Conservation (phyloP, 2,329 filamentous ascomycete genomes). For the Magnaporthiopsis rhizophila region DNA sequence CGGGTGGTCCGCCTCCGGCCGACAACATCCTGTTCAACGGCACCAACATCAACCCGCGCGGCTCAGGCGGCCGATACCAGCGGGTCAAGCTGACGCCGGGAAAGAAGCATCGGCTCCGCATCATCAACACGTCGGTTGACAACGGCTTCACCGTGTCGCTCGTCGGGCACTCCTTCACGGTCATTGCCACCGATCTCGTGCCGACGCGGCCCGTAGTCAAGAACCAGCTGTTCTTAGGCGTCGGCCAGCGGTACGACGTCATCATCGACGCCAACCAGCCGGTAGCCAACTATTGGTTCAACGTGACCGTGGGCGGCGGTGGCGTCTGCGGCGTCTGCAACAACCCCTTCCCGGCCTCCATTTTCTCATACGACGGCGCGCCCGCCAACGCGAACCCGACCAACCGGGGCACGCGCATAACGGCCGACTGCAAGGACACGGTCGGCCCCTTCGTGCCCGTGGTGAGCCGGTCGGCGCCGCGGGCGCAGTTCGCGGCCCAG, state of each 20-base stretch:
- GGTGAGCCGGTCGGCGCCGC: constrained; percentile 14
- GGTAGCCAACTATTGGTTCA: constrained; percentile 15
- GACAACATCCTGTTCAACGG: constrained; percentile 34
- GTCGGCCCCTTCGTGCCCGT: constrained; percentile 13
- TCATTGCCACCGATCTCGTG: constrained; percentile 43
- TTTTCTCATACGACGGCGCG: constrained; percentile 28
- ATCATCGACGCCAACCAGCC: constrained; percentile 31
- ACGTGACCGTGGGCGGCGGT: constrained; percentile 13
- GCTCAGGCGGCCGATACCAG: constrained; percentile 18
- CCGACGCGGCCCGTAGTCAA: constrained; percentile 40
- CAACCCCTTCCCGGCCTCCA: constrained; percentile 23
- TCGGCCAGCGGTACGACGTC: constrained; percentile 38
- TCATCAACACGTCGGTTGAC: constrained; percentile 40
- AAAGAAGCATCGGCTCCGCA: constrained; percentile 37
- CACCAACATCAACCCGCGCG: constrained; percentile 24
- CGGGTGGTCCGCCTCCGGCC: constrained; percentile 18
- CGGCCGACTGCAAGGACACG: constrained; percentile 15
- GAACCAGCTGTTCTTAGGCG: constrained; percentile 39
- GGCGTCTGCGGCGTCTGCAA: constrained; percentile 13
- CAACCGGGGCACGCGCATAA: constrained; percentile 18
- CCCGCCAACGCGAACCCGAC: constrained; percentile 19
- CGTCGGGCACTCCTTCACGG: constrained; percentile 37
- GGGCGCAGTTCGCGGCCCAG: constrained; percentile 12
- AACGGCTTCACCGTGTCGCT: constrained; percentile 41
- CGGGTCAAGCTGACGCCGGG: constrained; percentile 25